phyloP scores from a whole-genome alignment of 2,329 filamentous ascomycete species.

The Colletotrichum melonis region DNA sequence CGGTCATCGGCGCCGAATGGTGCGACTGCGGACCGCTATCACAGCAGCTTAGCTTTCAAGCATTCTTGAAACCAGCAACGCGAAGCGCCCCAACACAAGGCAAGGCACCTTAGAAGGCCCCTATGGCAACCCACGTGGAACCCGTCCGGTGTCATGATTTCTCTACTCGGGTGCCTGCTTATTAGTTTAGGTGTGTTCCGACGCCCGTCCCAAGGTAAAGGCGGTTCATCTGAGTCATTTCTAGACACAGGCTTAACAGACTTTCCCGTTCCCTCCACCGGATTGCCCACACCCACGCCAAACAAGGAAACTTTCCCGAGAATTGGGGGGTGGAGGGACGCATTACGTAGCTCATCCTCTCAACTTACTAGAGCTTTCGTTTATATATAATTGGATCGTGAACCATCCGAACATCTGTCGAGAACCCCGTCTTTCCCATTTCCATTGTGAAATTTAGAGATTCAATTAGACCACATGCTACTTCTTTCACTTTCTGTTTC shows the following conservation, averaged over 20 bases:
- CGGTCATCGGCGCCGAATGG: constrained; percentile 31
- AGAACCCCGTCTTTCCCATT: neutral
- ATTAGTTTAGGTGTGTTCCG: neutral
- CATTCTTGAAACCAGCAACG: neutral
- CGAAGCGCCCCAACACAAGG: neutral
- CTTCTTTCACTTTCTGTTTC: neutral
- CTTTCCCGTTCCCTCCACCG: neutral
- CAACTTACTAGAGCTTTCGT: neutral
- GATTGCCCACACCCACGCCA: constrained; percentile 12
- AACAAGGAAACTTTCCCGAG: constrained; percentile 5
- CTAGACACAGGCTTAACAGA: neutral
- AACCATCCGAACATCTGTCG: neutral
- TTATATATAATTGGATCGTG: constrained; percentile 9
- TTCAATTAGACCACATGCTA: constrained; percentile 1
- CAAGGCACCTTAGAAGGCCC: neutral
- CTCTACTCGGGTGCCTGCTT: neutral
- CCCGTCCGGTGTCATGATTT: neutral
- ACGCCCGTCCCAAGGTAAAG: neutral
- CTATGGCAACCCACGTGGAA: constrained; percentile 8
- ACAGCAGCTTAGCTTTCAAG: neutral
- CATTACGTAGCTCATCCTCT: constrained; percentile 15
- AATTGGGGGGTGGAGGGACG: neutral
- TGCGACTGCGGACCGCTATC: neutral
- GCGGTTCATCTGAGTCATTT: constrained; percentile 2
- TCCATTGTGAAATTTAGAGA: neutral